Conservation (phyloP, 352 stramenopile genomes). For the Phytophthora foliorum region DNA sequence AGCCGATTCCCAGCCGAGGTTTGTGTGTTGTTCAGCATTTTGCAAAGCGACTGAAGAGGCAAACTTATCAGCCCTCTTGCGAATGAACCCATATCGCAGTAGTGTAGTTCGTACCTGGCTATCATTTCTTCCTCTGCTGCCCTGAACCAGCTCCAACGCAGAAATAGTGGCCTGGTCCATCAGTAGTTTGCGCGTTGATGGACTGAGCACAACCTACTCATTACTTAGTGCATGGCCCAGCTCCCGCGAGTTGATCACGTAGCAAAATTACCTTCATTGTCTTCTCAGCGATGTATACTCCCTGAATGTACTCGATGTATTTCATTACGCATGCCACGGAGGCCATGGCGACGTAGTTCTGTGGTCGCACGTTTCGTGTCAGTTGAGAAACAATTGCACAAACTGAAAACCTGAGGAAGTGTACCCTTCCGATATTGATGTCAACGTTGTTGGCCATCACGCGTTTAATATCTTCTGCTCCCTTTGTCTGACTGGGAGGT, state of each 20-base stretch:
- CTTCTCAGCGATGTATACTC: slow-evolving; percentile 84
- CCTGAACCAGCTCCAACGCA: slow-evolving; percentile 76
- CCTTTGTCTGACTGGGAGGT: slow-evolving; percentile 80
- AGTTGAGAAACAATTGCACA: neutral
- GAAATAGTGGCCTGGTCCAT: slow-evolving; percentile 89
- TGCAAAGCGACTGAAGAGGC: slow-evolving; percentile 70
- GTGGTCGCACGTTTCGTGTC: neutral
- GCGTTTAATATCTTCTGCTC: slow-evolving; percentile 84
- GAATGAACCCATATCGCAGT: neutral
- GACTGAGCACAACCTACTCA: slow-evolving; percentile 75
- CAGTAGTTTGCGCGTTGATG: slow-evolving; percentile 74
- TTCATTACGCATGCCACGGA: slow-evolving; percentile 84
- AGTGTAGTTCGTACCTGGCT: slow-evolving; percentile 50
- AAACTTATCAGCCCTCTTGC: neutral
- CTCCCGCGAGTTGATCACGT: neutral
- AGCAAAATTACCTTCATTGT: slow-evolving; percentile 72
- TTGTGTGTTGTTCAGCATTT: slow-evolving; percentile 82
- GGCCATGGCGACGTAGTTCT: slow-evolving; percentile 90
- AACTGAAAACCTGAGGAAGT: neutral
- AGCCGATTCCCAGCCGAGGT: slow-evolving; percentile 82
- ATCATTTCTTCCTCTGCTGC: slow-evolving; percentile 58
- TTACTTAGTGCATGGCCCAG: neutral
- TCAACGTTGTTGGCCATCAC: slow-evolving; percentile 88
- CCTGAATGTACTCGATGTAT: slow-evolving; percentile 90
- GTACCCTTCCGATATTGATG: slow-evolving; percentile 80